Evolutionary conservation across 2,329 filamentous ascomycete genomes (phyloP).

Genomic region (Teratosphaeria gauchensis): DNA sequence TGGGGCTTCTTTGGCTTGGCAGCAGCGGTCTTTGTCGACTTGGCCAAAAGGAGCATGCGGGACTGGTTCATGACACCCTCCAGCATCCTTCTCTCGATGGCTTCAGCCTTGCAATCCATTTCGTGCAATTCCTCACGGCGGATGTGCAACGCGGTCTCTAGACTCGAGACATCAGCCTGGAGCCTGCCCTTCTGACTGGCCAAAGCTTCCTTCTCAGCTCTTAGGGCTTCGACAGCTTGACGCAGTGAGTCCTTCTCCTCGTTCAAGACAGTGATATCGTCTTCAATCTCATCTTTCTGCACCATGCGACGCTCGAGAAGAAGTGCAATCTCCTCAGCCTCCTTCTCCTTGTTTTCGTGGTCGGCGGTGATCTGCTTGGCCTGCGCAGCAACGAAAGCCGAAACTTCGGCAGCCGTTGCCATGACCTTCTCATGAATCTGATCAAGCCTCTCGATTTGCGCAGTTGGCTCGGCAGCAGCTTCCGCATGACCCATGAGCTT

Average conservation of each 20-base stretch:
- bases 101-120: constrained; percentile 84
- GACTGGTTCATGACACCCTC: constrained; percentile 96
- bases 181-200: constrained; percentile 68
- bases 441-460: constrained; percentile 73
- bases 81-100: constrained; percentile 81
- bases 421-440: constrained; percentile 83
- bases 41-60: constrained; percentile 72
- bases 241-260: constrained; percentile 37
- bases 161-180: constrained; percentile 74
- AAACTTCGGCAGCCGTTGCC: constrained; percentile 73
- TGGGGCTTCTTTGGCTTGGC: constrained; percentile 29
- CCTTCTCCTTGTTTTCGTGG: constrained; percentile 67
- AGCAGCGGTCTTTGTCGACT: constrained; percentile 37
- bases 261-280: constrained; percentile 37
- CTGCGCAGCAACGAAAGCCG: constrained; percentile 69
- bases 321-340: constrained; percentile 68
- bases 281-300: constrained; percentile 52
- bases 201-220: constrained; percentile 64
- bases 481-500: constrained; percentile 53
- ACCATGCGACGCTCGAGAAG: constrained; percentile 67
- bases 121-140: constrained; percentile 82
- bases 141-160: constrained; percentile 82
- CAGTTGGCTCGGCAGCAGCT: constrained; percentile 58
- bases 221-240: constrained; percentile 48
- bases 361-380: constrained; percentile 66